phyloP scores from a whole-genome alignment of 768 basidiomycete genomes.

The Mycena rosella region DNA sequence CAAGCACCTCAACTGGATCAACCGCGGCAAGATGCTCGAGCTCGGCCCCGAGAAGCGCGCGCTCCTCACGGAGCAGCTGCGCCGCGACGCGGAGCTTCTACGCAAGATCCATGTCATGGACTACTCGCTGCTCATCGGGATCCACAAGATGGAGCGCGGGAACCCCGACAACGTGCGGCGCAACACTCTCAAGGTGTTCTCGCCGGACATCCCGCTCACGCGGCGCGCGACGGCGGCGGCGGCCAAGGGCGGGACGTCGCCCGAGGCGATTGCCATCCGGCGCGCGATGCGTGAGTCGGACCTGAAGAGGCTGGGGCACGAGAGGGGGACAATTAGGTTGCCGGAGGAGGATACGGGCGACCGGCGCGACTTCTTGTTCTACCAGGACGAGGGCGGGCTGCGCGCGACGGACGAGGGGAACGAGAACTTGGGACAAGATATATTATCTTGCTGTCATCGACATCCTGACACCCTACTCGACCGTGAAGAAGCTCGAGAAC shows the following conservation, averaged over 20 bases:
- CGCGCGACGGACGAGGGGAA: slow-evolving; percentile 92
- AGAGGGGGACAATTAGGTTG: slow-evolving; percentile 60
- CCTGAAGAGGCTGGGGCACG: slow-evolving; percentile 72
- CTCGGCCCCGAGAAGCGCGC: slow-evolving; percentile 97
- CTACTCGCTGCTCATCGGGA: slow-evolving; percentile 93
- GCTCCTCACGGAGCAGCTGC: slow-evolving; percentile 89
- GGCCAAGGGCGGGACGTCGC: slow-evolving; percentile 66
- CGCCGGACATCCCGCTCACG: slow-evolving; percentile 78
- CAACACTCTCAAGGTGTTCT: slow-evolving; percentile 93
- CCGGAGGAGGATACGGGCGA: slow-evolving; percentile 77
- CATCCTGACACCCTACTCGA: slow-evolving; percentile 91
- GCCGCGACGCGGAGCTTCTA: slow-evolving; percentile 89
- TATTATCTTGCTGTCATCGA: slow-evolving; percentile 98
- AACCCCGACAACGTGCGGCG: slow-evolving; percentile 93
- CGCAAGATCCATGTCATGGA: slow-evolving; percentile 93
- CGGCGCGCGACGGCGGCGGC: slow-evolving; percentile 73
- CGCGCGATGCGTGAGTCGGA: slow-evolving; percentile 89
- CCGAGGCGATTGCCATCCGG: slow-evolving; percentile 87
- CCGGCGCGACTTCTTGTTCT: slow-evolving; percentile 87
- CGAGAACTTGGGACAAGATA: slow-evolving; percentile 75
- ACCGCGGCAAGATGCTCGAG: slow-evolving; percentile 79
- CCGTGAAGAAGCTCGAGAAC: slow-evolving; percentile 85
- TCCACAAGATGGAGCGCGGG: slow-evolving; percentile 91
- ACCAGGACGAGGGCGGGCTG: slow-evolving; percentile 95
- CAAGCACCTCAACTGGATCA: slow-evolving; percentile 98